These are phyloP conservation scores for Didymella exigua DNA, from an alignment of 2,329 filamentous ascomycete species.

Conservation along the genomic window DNA sequence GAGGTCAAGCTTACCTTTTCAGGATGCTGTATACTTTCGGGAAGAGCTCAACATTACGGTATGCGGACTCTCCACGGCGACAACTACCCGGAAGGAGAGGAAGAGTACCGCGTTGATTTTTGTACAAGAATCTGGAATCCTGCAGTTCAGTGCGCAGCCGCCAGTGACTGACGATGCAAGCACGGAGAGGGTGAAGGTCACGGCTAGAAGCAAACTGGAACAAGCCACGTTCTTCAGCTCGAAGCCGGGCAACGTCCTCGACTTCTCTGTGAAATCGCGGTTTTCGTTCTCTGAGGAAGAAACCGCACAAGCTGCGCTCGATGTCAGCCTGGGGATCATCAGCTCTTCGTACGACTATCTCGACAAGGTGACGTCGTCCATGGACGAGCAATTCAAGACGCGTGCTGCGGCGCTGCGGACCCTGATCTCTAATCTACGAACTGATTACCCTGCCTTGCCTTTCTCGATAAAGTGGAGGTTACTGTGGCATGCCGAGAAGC, in stretches of 20 bases:
- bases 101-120: conserved; percentile 58
- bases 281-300: conserved; percentile 72
- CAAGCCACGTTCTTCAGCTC: conserved; percentile 93
- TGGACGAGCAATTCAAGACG: conserved; percentile 79
- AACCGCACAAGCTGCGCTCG: conserved; percentile 75
- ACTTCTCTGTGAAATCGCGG: conserved; percentile 73
- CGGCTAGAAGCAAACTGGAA: conserved; percentile 86
- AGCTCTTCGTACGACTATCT: conserved; percentile 77
- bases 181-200: conserved; percentile 60
- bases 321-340: conserved; percentile 81
- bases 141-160: conserved; percentile 60
- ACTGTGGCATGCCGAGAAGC: conserved; percentile 88
- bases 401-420: conserved; percentile 76
- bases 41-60: conserved; percentile 56
- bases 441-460: conserved; percentile 68
- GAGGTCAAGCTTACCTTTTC: conserved; percentile 63
- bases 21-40: conserved; percentile 84
- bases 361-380: conserved; percentile 71
- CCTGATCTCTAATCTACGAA: conserved; percentile 73
- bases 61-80: conserved; percentile 57
- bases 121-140: conserved; percentile 62
- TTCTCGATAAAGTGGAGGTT: conserved; percentile 76
- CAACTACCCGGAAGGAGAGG: conserved; percentile 46
- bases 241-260: conserved; percentile 82
- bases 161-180: conserved; percentile 62